phyloP scores from a whole-genome alignment of 768 basidiomycete species.

The Tephrocybe sp. region DNA sequence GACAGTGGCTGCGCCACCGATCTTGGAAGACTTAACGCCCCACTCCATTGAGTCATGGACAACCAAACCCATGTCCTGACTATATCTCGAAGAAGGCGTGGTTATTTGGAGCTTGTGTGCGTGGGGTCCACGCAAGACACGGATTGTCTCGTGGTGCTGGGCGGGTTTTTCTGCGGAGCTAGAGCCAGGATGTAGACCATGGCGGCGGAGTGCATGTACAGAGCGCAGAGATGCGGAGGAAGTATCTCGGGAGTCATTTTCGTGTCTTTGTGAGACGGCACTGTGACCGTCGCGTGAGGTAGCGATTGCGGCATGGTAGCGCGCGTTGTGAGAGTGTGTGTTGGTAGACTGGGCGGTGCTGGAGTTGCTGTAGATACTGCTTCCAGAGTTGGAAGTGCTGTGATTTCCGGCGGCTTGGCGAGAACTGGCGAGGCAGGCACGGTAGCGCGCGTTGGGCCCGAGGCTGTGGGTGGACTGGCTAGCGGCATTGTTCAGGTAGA shows the following conservation, averaged over 20 bases:
- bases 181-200: too few species aligned
- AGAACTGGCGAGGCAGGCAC: slow-evolving; percentile 1
- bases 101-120: slow-evolving; percentile 8
- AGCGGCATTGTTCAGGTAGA: slow-evolving; percentile 7
- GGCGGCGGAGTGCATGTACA: slow-evolving; percentile 5
- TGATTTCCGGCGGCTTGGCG: neutral
- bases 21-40: neutral
- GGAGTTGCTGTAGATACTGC: slow-evolving; percentile 4
- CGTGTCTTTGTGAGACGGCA: too few species aligned
- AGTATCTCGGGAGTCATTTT: slow-evolving; percentile 15
- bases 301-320: neutral
- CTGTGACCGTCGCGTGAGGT: neutral
- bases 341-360: slow-evolving; percentile 6
- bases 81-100: neutral
- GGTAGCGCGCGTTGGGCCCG: slow-evolving; percentile 8
- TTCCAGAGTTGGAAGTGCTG: neutral
- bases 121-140: slow-evolving; percentile 15
- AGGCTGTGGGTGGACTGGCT: slow-evolving; percentile 15
- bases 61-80: slow-evolving; percentile 1
- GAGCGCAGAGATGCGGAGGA: slow-evolving; percentile 17
- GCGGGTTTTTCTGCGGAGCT: neutral
- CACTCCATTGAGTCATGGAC: slow-evolving; percentile 13
- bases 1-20: slow-evolving; percentile 11
- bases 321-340: neutral
- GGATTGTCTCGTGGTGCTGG: slow-evolving; percentile 6